Evolutionary conservation across 352 stramenopile species (phyloP).

Genomic region (Synura sp.): DNA sequence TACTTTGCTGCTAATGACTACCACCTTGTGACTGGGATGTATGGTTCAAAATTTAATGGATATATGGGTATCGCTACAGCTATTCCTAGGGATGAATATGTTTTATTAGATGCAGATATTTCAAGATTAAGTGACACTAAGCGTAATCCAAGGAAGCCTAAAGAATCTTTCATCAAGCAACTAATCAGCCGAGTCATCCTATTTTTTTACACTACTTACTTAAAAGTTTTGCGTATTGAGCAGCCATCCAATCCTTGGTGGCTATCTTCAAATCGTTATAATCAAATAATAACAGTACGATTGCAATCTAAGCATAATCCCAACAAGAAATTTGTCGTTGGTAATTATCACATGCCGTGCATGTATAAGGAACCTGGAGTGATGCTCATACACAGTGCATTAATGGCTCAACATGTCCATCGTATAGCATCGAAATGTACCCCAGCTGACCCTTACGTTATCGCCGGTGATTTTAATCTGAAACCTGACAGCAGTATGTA

Average conservation of each 20-base stretch:
- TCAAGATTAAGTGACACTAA: conserved; percentile 51
- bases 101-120: conserved; percentile 57
- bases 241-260: conserved; percentile 57
- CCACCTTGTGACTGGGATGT: conserved; percentile 52
- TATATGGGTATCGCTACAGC: conserved; percentile 73
- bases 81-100: conserved; percentile 57
- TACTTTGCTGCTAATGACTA: conserved; percentile 53
- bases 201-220: not conserved
- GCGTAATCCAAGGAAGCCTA: conserved; percentile 41
- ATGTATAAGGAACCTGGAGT: conserved; percentile 58
- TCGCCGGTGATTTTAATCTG: conserved; percentile 78
- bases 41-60: conserved; percentile 70
- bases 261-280: conserved; percentile 57
- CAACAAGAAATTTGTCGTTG: conserved; percentile 56
- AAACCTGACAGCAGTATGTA: conserved; percentile 63
- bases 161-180: not conserved
- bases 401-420: conserved; percentile 54
- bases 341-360: conserved; percentile 80
- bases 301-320: conserved; percentile 46
- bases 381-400: conserved; percentile 66
- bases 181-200: not conserved
- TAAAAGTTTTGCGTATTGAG: too few species aligned
- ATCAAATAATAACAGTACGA: conserved; percentile 59
- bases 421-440: conserved; percentile 32
- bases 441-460: conserved; percentile 55